A percentile compares a stretch with the other conserved stretches of the same genome.
Evolutionary conservation across 495 filamentous ascomycete genomes (phyloP).

Genomic region (Talaromyces thailandensis): DNA sequence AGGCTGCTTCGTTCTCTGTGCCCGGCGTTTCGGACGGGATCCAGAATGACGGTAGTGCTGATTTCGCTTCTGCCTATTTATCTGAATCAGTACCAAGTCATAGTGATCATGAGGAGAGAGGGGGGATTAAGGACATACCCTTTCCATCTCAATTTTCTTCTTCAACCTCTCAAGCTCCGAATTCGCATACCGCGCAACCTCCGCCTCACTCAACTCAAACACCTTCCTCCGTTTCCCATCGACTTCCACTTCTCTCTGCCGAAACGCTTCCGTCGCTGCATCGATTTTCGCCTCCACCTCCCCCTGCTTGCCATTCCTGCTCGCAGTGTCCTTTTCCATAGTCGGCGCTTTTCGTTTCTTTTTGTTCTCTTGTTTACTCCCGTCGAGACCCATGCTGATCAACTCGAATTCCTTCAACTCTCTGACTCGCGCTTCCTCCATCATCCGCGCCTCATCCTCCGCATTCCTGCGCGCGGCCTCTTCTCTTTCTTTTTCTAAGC

Average conservation of each 20-base stretch:
- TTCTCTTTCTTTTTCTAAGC: conserved; percentile 60
- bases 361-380: conserved; percentile 2
- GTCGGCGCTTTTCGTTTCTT: conserved; percentile 9
- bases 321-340: conserved; percentile 13
- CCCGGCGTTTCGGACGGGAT: conserved; percentile 75
- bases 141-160: conserved; percentile 62
- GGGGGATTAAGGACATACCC: conserved; percentile 39
- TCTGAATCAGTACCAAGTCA: neutral
- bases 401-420: conserved; percentile 33
- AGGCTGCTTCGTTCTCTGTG: conserved; percentile 38
- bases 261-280: conserved; percentile 18
- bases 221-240: conserved; percentile 40
- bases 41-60: conserved; percentile 88
- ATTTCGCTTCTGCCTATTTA: conserved; percentile 45
- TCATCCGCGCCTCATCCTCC: conserved; percentile 29
- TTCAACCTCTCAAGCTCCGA: conserved; percentile 63
- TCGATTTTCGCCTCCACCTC: conserved; percentile 23
- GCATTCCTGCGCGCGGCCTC: conserved; percentile 30
- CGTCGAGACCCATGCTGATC: conserved; percentile 34
- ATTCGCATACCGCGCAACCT: conserved; percentile 59
- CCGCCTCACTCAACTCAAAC: conserved; percentile 76
- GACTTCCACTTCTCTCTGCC: conserved; percentile 59
- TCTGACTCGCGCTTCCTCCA: conserved; percentile 23
- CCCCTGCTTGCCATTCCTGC: conserved; percentile 7
- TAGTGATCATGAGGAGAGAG: neutral